Percentiles rank a stretch among this genome's conserved stretches.
Conservation (phyloP, 805 yeast genomes). For the Millerozyma acaciae region DNA sequence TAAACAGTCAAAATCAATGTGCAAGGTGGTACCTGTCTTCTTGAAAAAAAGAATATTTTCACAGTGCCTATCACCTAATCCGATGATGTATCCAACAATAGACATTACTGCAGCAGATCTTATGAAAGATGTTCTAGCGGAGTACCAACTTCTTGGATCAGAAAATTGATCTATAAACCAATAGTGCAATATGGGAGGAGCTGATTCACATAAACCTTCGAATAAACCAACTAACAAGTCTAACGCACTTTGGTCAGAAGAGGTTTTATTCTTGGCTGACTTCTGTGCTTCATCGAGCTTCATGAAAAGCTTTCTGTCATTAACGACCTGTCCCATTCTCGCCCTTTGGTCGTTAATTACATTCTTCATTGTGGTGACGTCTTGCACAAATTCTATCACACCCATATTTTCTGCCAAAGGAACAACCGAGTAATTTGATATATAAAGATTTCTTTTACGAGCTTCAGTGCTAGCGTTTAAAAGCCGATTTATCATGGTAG, state of each 20-base stretch:
- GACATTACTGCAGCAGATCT: constrained; percentile 94
- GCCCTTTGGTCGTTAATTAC: constrained; percentile 26
- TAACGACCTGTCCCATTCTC: constrained; percentile 18
- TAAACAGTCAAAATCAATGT: constrained; percentile 94
- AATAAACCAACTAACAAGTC: constrained; percentile 20
- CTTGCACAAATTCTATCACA: constrained; percentile 61
- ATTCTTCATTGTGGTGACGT: constrained; percentile 33
- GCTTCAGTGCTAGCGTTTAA: constrained; percentile 67
- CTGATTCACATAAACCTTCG: constrained; percentile 24
- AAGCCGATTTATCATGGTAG: constrained; percentile 77
- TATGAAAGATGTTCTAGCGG: constrained; percentile 67
- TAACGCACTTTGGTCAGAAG: constrained; percentile 10
- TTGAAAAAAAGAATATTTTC: constrained; percentile 80
- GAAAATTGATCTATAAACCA: constrained; percentile 91
- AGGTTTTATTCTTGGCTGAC: constrained; percentile 12
- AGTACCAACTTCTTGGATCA: constrained; percentile 85
- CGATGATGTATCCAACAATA: constrained; percentile 89
- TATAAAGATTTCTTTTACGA: constrained; percentile 62
- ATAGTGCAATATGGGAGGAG: constrained; percentile 71
- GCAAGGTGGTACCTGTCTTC: constrained; percentile 74
- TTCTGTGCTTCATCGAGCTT: constrained; percentile 31
- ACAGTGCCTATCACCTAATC: constrained; percentile 95
- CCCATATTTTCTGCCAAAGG: constrained; percentile 87
- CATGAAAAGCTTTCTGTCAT: constrained; percentile 26
- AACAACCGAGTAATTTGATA: constrained; percentile 81